Percentiles rank a stretch among this genome's conserved stretches.
phyloP scores from a whole-genome alignment of 257 asterid genomes.

The Rubia yunnanensis region DNA sequence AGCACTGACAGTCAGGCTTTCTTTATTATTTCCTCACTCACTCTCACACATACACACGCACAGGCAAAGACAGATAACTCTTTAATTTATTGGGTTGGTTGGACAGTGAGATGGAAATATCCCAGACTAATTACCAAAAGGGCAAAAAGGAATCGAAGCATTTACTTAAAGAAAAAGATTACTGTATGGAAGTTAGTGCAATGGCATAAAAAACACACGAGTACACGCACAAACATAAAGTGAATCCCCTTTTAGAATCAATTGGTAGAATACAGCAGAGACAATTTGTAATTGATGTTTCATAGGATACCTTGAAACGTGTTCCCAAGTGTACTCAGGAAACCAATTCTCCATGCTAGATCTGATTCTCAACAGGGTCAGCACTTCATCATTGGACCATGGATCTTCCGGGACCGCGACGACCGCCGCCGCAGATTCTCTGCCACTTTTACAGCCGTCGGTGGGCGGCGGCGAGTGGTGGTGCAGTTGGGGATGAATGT shows the following conservation, averaged over 20 bases:
- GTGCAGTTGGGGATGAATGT: constrained; percentile 11
- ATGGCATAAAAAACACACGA: constrained; percentile 4
- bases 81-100: neutral
- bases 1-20: neutral
- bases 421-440: constrained; percentile 20
- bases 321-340: constrained; percentile 75
- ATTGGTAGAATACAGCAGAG: neutral
- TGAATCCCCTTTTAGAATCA: constrained; percentile 11
- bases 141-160: neutral
- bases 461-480: constrained; percentile 13
- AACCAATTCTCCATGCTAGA: constrained; percentile 65
- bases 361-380: constrained; percentile 53
- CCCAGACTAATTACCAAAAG: neutral
- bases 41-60: neutral
- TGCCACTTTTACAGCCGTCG: constrained; percentile 3
- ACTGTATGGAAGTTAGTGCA: constrained; percentile 6
- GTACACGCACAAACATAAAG: constrained; percentile 11
- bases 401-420: constrained; percentile 6
- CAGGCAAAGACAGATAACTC: neutral
- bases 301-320: constrained; percentile 51
- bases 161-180: neutral
- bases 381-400: constrained; percentile 63
- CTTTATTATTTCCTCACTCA: neutral
- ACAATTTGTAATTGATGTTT: neutral
- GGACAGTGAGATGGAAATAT: neutral